Conservation (phyloP, 2,329 filamentous ascomycete genomes). For the Fusarium torreyae region DNA sequence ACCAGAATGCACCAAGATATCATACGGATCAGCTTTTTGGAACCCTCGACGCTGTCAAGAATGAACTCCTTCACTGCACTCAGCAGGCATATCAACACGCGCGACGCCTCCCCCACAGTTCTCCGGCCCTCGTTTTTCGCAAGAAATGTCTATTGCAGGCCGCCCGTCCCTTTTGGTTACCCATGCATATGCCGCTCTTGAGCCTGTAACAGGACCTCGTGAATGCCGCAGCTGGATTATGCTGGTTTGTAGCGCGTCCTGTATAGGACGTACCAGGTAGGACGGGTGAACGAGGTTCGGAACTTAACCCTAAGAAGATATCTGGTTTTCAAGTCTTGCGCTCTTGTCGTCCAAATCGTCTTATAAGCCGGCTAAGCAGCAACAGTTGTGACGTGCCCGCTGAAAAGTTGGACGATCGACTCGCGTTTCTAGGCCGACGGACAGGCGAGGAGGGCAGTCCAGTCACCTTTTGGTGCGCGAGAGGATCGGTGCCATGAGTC, state of each 20-base stretch:
- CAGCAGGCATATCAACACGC: slow-evolving; percentile 60
- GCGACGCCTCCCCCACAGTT: slow-evolving; percentile 85
- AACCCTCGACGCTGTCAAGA: slow-evolving; percentile 43
- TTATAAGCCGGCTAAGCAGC: slow-evolving; percentile 69
- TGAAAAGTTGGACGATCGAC: slow-evolving; percentile 65
- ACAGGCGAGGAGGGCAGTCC: slow-evolving; percentile 68
- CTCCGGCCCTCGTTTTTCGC: slow-evolving; percentile 80
- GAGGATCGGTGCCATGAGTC: slow-evolving; percentile 80
- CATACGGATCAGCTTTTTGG: slow-evolving; percentile 35
- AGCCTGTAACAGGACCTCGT: slow-evolving; percentile 72
- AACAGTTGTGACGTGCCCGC: slow-evolving; percentile 57
- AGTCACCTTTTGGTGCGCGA: slow-evolving; percentile 70
- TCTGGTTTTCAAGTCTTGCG: slow-evolving; percentile 82
- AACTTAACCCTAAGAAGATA: slow-evolving; percentile 96
- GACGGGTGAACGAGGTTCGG: slow-evolving; percentile 77
- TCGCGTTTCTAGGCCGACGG: slow-evolving; percentile 57
- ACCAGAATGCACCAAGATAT: slow-evolving; percentile 21
- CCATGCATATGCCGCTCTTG: slow-evolving; percentile 70
- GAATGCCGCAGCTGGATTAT: slow-evolving; percentile 64
- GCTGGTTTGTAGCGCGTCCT: slow-evolving; percentile 48
- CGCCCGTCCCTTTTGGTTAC: slow-evolving; percentile 56
- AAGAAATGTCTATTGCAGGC: slow-evolving; percentile 73
- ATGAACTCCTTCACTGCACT: slow-evolving; percentile 63
- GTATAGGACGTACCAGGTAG: slow-evolving; percentile 57
- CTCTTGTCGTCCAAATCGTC: slow-evolving; percentile 77